A percentile compares a stretch with the other conserved stretches of the same genome.
Conservation (phyloP, 768 basidiomycete genomes). For the Scleroderma citrinum region DNA sequence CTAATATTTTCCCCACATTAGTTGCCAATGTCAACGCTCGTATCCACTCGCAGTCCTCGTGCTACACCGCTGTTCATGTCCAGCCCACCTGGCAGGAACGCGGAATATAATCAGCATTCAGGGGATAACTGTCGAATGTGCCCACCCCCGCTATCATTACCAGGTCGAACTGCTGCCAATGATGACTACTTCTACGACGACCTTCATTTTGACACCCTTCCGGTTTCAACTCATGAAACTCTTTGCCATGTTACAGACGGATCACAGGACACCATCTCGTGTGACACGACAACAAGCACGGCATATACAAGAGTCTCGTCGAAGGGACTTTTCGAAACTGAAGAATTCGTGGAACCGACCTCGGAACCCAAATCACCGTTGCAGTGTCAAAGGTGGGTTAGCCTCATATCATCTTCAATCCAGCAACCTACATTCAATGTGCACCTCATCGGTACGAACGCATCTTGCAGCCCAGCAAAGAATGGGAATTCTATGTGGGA, state of each 20-base stretch:
- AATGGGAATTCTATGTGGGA: slow-evolving; percentile 12
- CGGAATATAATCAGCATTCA: neutral
- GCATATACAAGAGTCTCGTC: too few relatives aligned
- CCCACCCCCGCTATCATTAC: neutral
- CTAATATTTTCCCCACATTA: slow-evolving; percentile 9
- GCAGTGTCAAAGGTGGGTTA: too few relatives aligned
- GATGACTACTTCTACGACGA: slow-evolving; percentile 30
- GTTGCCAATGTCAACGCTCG: neutral
- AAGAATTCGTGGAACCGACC: too few relatives aligned
- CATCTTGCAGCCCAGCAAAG: neutral
- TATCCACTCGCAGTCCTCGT: neutral
- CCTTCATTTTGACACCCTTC: slow-evolving; percentile 25
- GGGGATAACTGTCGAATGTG: neutral
- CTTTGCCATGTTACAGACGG: too few relatives aligned
- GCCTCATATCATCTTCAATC: neutral
- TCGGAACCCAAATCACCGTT: too few relatives aligned
- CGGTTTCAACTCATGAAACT: slow-evolving; percentile 10
- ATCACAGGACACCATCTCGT: neutral
- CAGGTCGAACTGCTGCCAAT: slow-evolving; percentile 4
- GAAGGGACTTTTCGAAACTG: slow-evolving; percentile 9
- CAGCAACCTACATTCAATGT: neutral
- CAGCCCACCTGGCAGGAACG: slow-evolving; percentile 6
- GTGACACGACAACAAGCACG: too few relatives aligned
- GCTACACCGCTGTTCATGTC: slow-evolving; percentile 16
- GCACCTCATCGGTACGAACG: neutral